Percentiles rank a stretch among this genome's conserved stretches.
These are phyloP conservation scores for Podospora conica DNA, from an alignment of 495 filamentous ascomycete genomes.

Conservation along the genomic window DNA sequence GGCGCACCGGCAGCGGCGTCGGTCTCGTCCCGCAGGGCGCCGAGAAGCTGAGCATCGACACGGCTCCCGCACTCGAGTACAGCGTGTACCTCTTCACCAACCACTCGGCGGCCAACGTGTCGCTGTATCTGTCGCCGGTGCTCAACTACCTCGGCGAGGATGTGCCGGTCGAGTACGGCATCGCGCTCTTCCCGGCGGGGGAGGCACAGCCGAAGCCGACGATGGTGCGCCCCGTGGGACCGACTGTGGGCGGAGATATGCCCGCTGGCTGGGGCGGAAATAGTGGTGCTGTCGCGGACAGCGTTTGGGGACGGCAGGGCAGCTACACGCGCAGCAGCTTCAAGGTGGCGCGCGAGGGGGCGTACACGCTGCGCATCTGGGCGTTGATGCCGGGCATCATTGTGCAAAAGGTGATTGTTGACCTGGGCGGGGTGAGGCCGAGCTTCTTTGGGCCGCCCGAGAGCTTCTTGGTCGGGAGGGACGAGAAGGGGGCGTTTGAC, in stretches of 20 bases:
- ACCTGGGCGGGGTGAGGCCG: conserved; percentile 60
- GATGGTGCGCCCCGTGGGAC: conserved; percentile 46
- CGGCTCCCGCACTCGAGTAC: conserved; percentile 56
- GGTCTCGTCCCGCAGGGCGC: conserved; percentile 50
- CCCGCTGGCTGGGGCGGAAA: conserved; percentile 55
- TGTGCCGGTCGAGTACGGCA: conserved; percentile 53
- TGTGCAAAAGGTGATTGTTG: conserved; percentile 62
- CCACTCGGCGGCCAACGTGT: conserved; percentile 49
- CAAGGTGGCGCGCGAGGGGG: conserved; percentile 39
- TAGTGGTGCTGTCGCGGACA: conserved; percentile 51
- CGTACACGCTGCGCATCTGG: conserved; percentile 56
- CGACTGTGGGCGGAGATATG: conserved; percentile 40
- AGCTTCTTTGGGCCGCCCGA: conserved; percentile 67
- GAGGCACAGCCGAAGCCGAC: conserved; percentile 31
- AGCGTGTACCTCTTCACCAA: conserved; percentile 59
- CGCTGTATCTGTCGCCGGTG: conserved; percentile 52
- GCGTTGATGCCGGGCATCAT: conserved; percentile 57
- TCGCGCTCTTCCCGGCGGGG: conserved; percentile 43
- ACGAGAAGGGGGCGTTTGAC: conserved; percentile 34
- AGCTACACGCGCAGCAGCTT: conserved; percentile 50
- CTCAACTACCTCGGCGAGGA: conserved; percentile 57
- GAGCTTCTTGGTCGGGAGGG: conserved; percentile 49
- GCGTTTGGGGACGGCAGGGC: conserved; percentile 49
- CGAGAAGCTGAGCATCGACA: conserved; percentile 38
- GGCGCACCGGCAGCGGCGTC: conserved; percentile 53